These are phyloP conservation scores for Smallanthus sonchifolius DNA, from an alignment of 129 eudicot genomes.

Conservation along the genomic window DNA sequence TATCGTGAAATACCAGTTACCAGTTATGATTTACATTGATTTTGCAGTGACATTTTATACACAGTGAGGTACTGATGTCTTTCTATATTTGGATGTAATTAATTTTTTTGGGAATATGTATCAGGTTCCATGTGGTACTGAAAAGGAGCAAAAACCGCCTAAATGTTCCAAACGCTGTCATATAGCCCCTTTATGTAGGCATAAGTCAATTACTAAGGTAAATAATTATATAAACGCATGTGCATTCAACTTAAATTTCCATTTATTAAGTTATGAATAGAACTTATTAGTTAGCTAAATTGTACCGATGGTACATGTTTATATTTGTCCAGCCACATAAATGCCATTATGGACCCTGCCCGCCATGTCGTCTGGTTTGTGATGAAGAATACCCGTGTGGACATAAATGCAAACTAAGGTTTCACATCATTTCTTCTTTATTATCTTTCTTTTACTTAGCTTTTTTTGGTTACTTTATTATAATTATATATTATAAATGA, in stretches of 20 bases:
- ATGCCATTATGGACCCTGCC: conserved; percentile 97
- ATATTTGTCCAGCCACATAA: conserved; percentile 68
- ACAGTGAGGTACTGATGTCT: neutral
- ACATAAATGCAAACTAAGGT: conserved; percentile 90
- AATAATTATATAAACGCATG: conserved; percentile 3
- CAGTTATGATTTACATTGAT: neutral
- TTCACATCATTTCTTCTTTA: neutral
- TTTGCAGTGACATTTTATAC: neutral
- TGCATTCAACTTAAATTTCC: neutral
- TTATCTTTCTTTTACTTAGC: neutral
- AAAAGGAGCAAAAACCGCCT: conserved; percentile 91
- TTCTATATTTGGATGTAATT: conserved; percentile 5
- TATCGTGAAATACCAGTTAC: neutral
- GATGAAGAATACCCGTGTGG: conserved; percentile 81
- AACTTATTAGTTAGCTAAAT: neutral
- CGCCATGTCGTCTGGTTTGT: conserved; percentile 73
- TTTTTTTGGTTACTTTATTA: neutral
- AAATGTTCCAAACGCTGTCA: conserved; percentile 73
- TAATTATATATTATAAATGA: conserved; percentile 6
- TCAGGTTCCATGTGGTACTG: conserved; percentile 98
- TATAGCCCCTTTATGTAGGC: conserved; percentile 75
- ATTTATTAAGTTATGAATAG: neutral
- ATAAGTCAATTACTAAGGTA: conserved; percentile 62
- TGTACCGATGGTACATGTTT: conserved; percentile 11
- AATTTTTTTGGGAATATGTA: conserved; percentile 11